Conservation (phyloP, 768 basidiomycete species). For the Pisolithus microcarpus region DNA sequence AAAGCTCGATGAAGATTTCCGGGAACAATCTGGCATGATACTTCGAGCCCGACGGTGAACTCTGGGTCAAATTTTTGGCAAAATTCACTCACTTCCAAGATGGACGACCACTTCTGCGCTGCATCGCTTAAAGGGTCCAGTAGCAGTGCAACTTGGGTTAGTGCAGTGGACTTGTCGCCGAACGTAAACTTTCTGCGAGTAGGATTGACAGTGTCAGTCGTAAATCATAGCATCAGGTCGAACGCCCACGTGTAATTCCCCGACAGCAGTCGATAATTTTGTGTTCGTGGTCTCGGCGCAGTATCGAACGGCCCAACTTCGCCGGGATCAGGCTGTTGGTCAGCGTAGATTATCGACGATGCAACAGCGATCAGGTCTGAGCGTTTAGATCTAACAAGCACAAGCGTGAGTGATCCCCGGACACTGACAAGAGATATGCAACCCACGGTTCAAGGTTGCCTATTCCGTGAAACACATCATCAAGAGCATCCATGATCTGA, state of each 20-base stretch:
- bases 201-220: not conserved
- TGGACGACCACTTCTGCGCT: conserved; percentile 79
- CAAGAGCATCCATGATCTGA: conserved; percentile 61
- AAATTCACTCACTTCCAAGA: conserved; percentile 53
- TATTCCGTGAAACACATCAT: conserved; percentile 39
- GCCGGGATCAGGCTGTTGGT: conserved; percentile 66
- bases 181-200: conserved; percentile 53
- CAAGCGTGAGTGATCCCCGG: not conserved
- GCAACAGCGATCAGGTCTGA: conserved; percentile 58
- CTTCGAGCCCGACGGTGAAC: not conserved
- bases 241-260: conserved; percentile 56
- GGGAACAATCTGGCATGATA: conserved; percentile 40
- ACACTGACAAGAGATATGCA: not conserved
- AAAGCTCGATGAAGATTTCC: conserved; percentile 63
- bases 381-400: conserved; percentile 38
- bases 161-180: conserved; percentile 61
- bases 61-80: not conserved
- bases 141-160: conserved; percentile 64
- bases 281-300: conserved; percentile 49
- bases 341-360: conserved; percentile 65
- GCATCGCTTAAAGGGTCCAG: conserved; percentile 81
- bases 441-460: conserved; percentile 38
- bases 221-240: not conserved
- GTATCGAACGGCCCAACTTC: conserved; percentile 67
- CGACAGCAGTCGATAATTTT: conserved; percentile 53